phyloP scores from a whole-genome alignment of 306 rosid species.

The Cucumis melo region DNA sequence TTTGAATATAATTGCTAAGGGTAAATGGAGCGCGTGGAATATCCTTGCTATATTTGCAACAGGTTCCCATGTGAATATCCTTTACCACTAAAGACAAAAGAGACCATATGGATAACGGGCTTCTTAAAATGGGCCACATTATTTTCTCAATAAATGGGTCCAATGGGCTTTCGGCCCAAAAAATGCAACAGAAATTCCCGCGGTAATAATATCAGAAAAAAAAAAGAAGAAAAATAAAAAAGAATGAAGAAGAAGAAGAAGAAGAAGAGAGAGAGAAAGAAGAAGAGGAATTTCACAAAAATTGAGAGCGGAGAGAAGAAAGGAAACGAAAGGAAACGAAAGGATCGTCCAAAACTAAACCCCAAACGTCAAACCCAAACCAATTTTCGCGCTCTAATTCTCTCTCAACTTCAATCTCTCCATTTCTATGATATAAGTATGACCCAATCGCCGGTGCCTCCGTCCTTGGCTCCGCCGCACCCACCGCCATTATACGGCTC shows the following conservation, averaged over 20 bases:
- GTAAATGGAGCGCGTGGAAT: too few species aligned
- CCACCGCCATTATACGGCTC: constrained; percentile 21
- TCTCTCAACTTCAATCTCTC: not conserved
- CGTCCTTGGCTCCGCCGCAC: constrained; percentile 19
- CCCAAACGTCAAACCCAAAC: constrained; percentile 1
- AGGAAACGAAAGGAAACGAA: too few species aligned
- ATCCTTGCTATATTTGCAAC: too few species aligned
- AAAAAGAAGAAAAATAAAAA: not conserved
- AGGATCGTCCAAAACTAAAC: constrained; percentile 3
- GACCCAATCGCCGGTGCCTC: constrained; percentile 47
- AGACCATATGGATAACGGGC: not conserved
- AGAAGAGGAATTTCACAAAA: not conserved
- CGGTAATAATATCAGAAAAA: not conserved
- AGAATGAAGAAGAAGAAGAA: not conserved
- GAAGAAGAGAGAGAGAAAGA: too few species aligned
- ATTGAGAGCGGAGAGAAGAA: not conserved
- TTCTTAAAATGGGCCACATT: not conserved
- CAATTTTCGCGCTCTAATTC: constrained; percentile 4
- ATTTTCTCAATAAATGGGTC: not conserved
- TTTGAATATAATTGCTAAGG: too few species aligned
- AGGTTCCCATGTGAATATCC: too few species aligned
- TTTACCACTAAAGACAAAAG: too few species aligned
- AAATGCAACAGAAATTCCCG: not conserved
- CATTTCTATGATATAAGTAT: constrained; percentile 9
- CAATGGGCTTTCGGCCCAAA: not conserved